Evolutionary conservation across 768 basidiomycete species (phyloP).

Genomic region (Boletus tomentosulus): DNA sequence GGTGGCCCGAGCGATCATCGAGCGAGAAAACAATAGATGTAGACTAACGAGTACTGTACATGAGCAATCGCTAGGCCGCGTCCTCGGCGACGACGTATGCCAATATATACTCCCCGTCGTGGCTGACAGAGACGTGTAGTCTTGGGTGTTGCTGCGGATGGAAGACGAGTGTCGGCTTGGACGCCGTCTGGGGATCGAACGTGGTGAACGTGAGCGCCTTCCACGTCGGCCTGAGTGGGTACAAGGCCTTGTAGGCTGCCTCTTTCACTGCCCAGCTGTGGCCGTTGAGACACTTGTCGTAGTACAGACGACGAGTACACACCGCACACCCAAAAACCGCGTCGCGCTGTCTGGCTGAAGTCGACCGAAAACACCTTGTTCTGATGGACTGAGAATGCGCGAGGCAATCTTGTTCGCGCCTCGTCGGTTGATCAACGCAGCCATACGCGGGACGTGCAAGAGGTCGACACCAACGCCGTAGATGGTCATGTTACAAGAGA

Average conservation of each 20-base stretch:
- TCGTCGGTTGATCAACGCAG: conserved; percentile 47
- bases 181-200: conserved; percentile 28
- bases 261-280: conserved; percentile 81
- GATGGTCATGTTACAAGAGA: conserved; percentile 44
- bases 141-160: conserved; percentile 11
- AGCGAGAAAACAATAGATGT: conserved; percentile 16
- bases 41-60: conserved; percentile 14
- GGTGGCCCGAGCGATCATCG: conserved; percentile 45
- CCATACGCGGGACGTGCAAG: conserved; percentile 64
- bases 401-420: conserved; percentile 44
- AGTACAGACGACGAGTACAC: not conserved
- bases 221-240: conserved; percentile 67
- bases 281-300: not conserved
- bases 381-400: conserved; percentile 55
- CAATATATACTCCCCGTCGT: conserved; percentile 76
- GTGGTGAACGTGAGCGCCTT: conserved; percentile 59
- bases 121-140: conserved; percentile 72
- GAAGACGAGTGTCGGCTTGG: conserved; percentile 42
- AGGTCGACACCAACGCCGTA: conserved; percentile 77
- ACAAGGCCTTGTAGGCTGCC: conserved; percentile 82
- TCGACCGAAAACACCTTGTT: conserved; percentile 36
- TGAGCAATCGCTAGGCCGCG: conserved; percentile 3
- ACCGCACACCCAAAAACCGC: conserved; percentile 74
- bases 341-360: conserved; percentile 13
- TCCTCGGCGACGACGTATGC: conserved; percentile 62